Percentiles rank a stretch among this genome's conserved stretches.
Conservation (phyloP, 2,329 filamentous ascomycete genomes). For the Thielaviopsis populi region DNA sequence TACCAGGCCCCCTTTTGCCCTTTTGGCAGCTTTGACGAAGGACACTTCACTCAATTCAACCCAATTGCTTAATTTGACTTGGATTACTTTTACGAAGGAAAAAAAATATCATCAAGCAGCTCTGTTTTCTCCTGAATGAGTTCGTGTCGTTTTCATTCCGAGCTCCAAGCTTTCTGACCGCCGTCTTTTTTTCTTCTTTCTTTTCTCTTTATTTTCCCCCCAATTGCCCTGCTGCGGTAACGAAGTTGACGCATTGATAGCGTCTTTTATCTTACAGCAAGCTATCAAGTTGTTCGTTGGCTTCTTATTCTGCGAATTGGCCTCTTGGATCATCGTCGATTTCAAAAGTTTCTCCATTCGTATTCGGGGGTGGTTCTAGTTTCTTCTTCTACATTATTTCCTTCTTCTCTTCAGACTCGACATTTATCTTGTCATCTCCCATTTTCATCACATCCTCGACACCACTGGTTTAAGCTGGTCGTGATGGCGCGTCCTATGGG, state of each 20-base stretch:
- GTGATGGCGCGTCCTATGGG: conserved; percentile 45
- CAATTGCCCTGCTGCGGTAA: conserved; percentile 6
- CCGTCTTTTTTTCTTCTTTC: conserved; percentile 5
- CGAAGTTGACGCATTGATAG: conserved; percentile 4
- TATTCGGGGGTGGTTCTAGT: not conserved
- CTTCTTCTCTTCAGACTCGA: not conserved
- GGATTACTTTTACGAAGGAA: not conserved
- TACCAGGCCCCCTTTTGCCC: conserved; percentile 8
- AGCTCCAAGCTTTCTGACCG: conserved; percentile 8
- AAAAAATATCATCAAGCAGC: conserved; percentile 9
- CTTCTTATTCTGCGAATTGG: conserved; percentile 7
- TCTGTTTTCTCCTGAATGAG: conserved; percentile 11
- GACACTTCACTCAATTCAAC: conserved; percentile 13
- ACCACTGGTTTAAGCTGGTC: conserved; percentile 9
- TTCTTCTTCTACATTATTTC: not conserved
- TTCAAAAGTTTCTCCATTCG: not conserved
- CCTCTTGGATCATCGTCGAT: not conserved
- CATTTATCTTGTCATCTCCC: not conserved
- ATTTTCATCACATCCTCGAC: not conserved
- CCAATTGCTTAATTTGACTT: conserved; percentile 1
- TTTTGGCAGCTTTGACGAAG: conserved; percentile 11
- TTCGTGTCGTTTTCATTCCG: conserved; percentile 14
- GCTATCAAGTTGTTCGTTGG: not conserved
- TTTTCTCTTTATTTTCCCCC: not conserved
- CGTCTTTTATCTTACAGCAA: not conserved